phyloP scores from a whole-genome alignment of 2,329 filamentous ascomycete species.

The Dothidotthia symphoricarpi region DNA sequence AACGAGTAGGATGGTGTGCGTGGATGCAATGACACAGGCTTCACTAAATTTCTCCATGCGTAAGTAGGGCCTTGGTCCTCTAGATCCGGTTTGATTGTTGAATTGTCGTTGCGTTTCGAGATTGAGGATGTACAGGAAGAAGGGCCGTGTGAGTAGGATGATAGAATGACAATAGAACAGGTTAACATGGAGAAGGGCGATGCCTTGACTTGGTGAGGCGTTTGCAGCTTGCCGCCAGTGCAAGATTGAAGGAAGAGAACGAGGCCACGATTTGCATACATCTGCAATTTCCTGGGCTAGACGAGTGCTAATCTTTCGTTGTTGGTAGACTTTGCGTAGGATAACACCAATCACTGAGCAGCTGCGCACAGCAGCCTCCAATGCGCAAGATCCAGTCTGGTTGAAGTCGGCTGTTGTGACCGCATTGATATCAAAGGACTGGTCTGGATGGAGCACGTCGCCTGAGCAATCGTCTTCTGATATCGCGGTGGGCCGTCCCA shows the following conservation, averaged over 20 bases:
- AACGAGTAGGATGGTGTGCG: conserved; percentile 43
- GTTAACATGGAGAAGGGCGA: conserved; percentile 62
- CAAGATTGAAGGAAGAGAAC: conserved; percentile 49
- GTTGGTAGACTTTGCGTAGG: conserved; percentile 60
- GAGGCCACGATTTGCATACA: conserved; percentile 54
- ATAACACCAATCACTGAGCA: conserved; percentile 59
- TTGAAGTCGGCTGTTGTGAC: conserved; percentile 22
- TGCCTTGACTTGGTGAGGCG: conserved; percentile 50
- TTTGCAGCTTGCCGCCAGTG: conserved; percentile 53
- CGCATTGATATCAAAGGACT: conserved; percentile 14
- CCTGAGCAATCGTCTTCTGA: conserved; percentile 62
- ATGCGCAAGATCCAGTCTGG: conserved; percentile 42
- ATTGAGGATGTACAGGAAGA: conserved; percentile 60
- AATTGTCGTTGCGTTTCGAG: conserved; percentile 41
- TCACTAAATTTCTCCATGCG: conserved; percentile 52
- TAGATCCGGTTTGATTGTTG: conserved; percentile 18
- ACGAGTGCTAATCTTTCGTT: conserved; percentile 57
- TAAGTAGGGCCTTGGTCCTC: conserved; percentile 29
- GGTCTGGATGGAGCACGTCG: conserved; percentile 41
- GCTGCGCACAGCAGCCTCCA: conserved; percentile 58
- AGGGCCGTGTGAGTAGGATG: conserved; percentile 63
- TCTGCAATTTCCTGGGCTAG: conserved; percentile 59
- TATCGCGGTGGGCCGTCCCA: conserved; percentile 63
- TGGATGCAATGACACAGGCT: conserved; percentile 44
- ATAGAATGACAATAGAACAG: conserved; percentile 63